Base-by-base conservation (phyloP, 345 rosid species). In the Jatropha curcas region DNA sequence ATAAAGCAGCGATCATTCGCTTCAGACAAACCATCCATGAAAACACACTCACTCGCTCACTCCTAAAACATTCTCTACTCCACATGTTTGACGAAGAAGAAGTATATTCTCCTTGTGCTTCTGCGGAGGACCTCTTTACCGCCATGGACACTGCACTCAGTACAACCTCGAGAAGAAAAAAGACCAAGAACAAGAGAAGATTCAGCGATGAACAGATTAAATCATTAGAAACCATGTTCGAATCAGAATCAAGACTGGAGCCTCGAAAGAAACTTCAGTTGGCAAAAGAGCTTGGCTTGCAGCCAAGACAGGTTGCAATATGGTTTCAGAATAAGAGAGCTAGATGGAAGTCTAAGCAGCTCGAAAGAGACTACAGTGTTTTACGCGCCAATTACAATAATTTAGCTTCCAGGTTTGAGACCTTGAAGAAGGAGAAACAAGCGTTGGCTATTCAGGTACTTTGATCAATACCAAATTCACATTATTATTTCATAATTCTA, bases 311-410 rank as follows among this genome's bases (percentile, higher is more conserved):
- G 85, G 98, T 93, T 4, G 94, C 96, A 0, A 90, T 93, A 39
- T 93, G 96, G 98, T 93, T 90, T 68, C 96, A 93, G 81, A 93
- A 93, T 77, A 88, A 89, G 85, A 80, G 98, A 67, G 98, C 94
- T 58, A 79, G 97, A 68, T 90, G 90, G 88, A 93, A 89, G 81
- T 86, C 94, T 0, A 93, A 93, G 92, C 94, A 88, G 78, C 86
- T 93, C 0, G 97, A 93, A 76, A 61, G 79, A 59, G 94, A 93
- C 57, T 93, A 75, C 72, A 79, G 65, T 76, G 35, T 86, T 28
- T 83, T 93, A 17, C 81, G 77, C 71, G 79, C 87, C 71, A 82
- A 81, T 82, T 90, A 88, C 75, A 75, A 81, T 35, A 79, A 63
- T 61, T 74, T 92, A 46, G 84, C 91, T 74, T 84, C 89, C 34